Base-by-base conservation (phyloP, 1,139 yeast genomes). In the Taphrina pruni region DNA sequence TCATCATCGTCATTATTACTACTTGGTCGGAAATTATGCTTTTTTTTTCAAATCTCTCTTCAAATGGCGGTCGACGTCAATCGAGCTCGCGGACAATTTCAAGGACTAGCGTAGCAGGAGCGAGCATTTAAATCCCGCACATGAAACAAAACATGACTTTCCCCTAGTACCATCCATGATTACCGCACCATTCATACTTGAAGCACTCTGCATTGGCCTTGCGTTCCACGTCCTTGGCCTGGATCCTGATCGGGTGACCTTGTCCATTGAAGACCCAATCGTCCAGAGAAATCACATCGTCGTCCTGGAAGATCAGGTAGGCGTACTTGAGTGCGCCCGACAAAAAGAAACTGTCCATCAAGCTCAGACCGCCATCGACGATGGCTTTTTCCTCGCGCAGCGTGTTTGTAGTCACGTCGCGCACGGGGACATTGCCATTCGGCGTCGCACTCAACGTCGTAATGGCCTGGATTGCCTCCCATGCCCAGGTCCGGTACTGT, bases 301-400 rank as follows among this genome's bases (percentile, higher is more conserved):
- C 90, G 70, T 83, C 86, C 70, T 86, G 88, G 79, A 93, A 93
- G 74, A 92, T 81, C 72, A 93, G 81, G 77, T 90, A 91, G 71
- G 92, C 82, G 78, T 92, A 93, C 78, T 93, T 93, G 77, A 93
- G 83, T 0, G 97, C 92, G 78, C 92, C 97, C 0, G 97, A 93
- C 71, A 90, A 81, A 97, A 97, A 93, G 82, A 90, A 91, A 26
- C 95, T 88, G 78, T 92, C 97, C 84, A 90, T 85, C 76, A 89
- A 89, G 78, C 92, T 96, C 66, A 62, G 64, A 78, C 21, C 88
- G n/a, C 50, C 60, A 17, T 39, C 46, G 20, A 12, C 21, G 43
- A 39, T 36, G 50, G 60, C 50, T 8, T 32, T 9, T 7, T 41
- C 50, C 50, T 41, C 21, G 7, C 50, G 60, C 21, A 12, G 50